phyloP scores from a whole-genome alignment of 495 filamentous ascomycete genomes.

The Trichoderma orchidacearum region DNA sequence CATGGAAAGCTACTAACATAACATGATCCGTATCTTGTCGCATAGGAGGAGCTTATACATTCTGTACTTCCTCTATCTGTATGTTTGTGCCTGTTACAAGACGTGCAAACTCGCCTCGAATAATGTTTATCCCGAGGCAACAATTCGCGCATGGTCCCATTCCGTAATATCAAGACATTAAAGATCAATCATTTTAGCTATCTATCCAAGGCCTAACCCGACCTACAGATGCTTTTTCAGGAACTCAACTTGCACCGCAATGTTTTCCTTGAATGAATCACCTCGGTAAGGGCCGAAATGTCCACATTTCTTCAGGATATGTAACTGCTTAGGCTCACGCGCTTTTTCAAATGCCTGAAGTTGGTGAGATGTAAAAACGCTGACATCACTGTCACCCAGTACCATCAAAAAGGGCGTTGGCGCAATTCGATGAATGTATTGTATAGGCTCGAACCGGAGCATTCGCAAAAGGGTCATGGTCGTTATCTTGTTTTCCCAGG shows the following conservation, averaged over 20 bases:
- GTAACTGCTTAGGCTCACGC: not conserved
- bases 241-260: not conserved
- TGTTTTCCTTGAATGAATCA: not conserved
- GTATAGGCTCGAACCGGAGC: not conserved
- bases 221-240: not conserved
- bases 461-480: not conserved
- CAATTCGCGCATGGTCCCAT: no score
- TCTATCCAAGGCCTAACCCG: no score
- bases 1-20: no score
- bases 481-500: not conserved
- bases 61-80: no score
- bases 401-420: not conserved
- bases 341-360: not conserved
- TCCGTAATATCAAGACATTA: no score
- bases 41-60: no score
- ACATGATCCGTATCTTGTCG: no score
- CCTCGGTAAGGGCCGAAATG: not conserved
- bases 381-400: not conserved
- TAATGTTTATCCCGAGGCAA: no score
- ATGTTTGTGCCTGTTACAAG: no score
- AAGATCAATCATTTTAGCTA: no score
- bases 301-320: not conserved
- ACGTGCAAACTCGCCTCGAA: no score
- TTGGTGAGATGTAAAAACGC: not conserved
- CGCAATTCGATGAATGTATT: not conserved